Conservation (phyloP, 2,329 filamentous ascomycete species). For the Fusarium sp. region DNA sequence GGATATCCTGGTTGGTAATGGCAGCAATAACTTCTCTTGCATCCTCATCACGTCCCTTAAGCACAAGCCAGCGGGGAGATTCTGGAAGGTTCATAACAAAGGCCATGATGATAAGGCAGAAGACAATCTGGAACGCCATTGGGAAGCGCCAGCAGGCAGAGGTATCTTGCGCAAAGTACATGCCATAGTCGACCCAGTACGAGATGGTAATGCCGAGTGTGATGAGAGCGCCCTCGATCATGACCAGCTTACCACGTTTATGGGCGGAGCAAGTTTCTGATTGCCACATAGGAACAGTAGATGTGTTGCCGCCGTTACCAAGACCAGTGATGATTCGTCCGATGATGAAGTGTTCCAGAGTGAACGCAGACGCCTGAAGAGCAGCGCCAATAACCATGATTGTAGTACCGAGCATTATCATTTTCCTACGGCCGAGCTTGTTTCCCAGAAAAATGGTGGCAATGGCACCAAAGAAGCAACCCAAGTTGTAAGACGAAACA, state of each 20-base stretch:
- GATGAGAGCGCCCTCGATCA: slow-evolving; percentile 70
- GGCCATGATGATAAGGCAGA: slow-evolving; percentile 67
- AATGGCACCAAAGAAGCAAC: slow-evolving; percentile 72
- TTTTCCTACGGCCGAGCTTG: slow-evolving; percentile 67
- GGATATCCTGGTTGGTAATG: slow-evolving; percentile 64
- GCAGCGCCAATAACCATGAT: slow-evolving; percentile 69
- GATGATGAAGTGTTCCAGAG: slow-evolving; percentile 66
- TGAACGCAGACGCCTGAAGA: slow-evolving; percentile 68
- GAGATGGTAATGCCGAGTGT: slow-evolving; percentile 67
- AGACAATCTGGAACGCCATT: slow-evolving; percentile 65
- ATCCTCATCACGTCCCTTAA: slow-evolving; percentile 60
- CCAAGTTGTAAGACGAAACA: slow-evolving; percentile 69
- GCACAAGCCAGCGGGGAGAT: slow-evolving; percentile 62
- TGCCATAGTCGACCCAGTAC: slow-evolving; percentile 71
- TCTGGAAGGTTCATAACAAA: slow-evolving; percentile 67
- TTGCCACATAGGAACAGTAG: slow-evolving; percentile 70
- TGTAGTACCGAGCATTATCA: slow-evolving; percentile 69
- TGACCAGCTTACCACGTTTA: slow-evolving; percentile 70
- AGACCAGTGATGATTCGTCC: slow-evolving; percentile 70
- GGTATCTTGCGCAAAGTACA: slow-evolving; percentile 59
- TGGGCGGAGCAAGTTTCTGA: slow-evolving; percentile 69
- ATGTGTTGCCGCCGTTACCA: slow-evolving; percentile 68
- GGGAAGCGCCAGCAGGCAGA: slow-evolving; percentile 68
- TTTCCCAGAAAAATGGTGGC: slow-evolving; percentile 75
- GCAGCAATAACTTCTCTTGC: slow-evolving; percentile 61